Base-by-base conservation (phyloP, 345 rosid species). In the Eutrema japonicum region DNA sequence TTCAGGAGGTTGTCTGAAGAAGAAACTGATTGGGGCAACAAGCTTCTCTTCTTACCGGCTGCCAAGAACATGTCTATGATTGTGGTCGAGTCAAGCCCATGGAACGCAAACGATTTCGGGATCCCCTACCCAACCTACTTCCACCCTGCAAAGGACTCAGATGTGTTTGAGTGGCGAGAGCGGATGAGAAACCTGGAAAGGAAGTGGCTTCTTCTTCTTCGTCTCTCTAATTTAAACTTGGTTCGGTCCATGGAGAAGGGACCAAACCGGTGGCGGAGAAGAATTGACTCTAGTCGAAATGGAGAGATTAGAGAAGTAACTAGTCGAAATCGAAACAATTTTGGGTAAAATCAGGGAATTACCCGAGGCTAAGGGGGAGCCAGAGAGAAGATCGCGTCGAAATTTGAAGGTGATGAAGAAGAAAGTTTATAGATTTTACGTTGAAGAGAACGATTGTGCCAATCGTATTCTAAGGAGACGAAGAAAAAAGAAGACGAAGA, bases 51-150 rank as follows among this genome's bases (percentile, higher is more conserved):
- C 77, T 77, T 93, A 66, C 94, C 97, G 0, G 96, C 91, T 69
- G 92, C 96, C 0, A 91, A 80, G 79, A 91, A 91, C 73, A 93
- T 93, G 97, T 87, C 92, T 10, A 83, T 91, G 96, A 92, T 93
- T 68, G 97, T 91, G 78, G 92, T 93, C 12, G 98, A 93, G 71
- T 93, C 98, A 4, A 93, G 97, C 71, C 96, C 97, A 0, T 89
- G 98, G 98, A 83, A 91, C 47, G 92, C 96, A 0, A 93, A 93
- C 78, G 97, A 93, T 70, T 91, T 91, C 33, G 98, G 87, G 54
- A 88, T 91, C 59, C 94, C 97, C 0, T 91, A 91, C 70, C 98
- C 98, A 0, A 91, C 98, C 3, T 88, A 93, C 73, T 91, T 89
- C 72, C 96, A 93, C 61, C 96, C 97, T 12, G 92, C 93, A 3